Conservation (phyloP, 495 filamentous ascomycete species). For the Lophiostoma macrostomum region DNA sequence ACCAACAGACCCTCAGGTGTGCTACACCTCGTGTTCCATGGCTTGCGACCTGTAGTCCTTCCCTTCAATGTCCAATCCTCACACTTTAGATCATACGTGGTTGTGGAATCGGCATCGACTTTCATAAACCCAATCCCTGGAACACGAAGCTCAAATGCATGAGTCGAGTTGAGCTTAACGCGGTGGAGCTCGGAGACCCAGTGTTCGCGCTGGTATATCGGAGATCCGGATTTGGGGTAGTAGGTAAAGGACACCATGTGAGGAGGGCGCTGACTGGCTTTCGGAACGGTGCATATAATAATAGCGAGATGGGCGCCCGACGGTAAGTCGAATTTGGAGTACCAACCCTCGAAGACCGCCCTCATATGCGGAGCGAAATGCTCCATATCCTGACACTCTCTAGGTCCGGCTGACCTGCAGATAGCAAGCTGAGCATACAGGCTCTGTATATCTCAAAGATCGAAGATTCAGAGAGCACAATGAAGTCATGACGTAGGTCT, state of each 20-base stretch:
- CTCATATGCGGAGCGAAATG: slow-evolving; percentile 42
- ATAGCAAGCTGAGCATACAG: too few relatives aligned
- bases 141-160: slow-evolving; percentile 37
- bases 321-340: slow-evolving; percentile 46
- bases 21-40: slow-evolving; percentile 40
- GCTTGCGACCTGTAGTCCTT: slow-evolving; percentile 34
- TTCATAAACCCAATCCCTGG: slow-evolving; percentile 35
- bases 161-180: slow-evolving; percentile 11
- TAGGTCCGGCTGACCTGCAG: too few relatives aligned
- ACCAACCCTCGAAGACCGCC: slow-evolving; percentile 48
- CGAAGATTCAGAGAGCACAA: too few relatives aligned
- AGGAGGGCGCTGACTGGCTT: slow-evolving; percentile 34
- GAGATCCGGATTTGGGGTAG: slow-evolving; percentile 35
- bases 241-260: slow-evolving; percentile 49
- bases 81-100: slow-evolving; percentile 34
- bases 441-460: too few relatives aligned
- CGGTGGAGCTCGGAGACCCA: slow-evolving; percentile 36
- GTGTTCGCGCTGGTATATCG: slow-evolving; percentile 39
- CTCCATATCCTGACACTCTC: slow-evolving; percentile 24
- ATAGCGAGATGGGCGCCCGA: slow-evolving; percentile 40
- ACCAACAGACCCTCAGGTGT: slow-evolving; percentile 39
- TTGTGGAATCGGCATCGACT: slow-evolving; percentile 30
- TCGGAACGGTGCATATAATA: slow-evolving; percentile 41
- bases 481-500: too few relatives aligned
- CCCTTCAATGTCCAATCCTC: slow-evolving; percentile 37